A percentile compares a stretch with the other conserved stretches of the same genome.
Evolutionary conservation across 2,329 filamentous ascomycete species (phyloP).

Genomic region (Pestalotiopsis sp.): DNA sequence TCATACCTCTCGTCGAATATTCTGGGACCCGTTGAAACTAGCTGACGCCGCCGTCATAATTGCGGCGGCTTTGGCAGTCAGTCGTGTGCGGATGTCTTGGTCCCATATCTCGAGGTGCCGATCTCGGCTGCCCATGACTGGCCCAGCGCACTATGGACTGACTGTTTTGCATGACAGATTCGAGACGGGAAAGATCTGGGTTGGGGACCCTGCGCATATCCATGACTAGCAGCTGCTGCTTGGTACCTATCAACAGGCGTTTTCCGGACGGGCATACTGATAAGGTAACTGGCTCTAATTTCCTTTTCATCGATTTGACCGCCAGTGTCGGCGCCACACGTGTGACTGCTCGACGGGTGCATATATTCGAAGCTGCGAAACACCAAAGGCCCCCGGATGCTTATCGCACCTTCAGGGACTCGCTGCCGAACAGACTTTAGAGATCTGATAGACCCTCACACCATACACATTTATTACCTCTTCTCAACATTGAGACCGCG

Average conservation of each 20-base stretch:
- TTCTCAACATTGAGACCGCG: background rate
- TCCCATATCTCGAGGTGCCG: background rate
- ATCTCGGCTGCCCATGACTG: background rate
- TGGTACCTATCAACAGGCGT: background rate
- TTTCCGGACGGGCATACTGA: background rate
- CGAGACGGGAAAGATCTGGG: background rate
- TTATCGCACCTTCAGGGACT: background rate
- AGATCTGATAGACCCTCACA: background rate
- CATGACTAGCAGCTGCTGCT: background rate
- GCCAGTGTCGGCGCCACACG: background rate
- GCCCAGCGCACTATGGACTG: background rate
- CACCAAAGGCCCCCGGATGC: background rate
- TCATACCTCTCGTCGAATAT: background rate
- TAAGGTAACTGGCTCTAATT: slow-evolving; percentile 3
- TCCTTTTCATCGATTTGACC: slow-evolving; percentile 5
- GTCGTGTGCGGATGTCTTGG: background rate
- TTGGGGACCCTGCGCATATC: background rate
- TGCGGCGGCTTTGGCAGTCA: background rate
- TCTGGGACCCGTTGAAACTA: slow-evolving; percentile 1
- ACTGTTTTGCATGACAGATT: background rate
- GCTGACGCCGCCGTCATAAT: background rate
- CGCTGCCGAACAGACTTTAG: background rate
- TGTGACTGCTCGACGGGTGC: background rate
- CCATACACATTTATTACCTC: background rate
- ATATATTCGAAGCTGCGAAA: background rate